These are phyloP conservation scores for Quillaja saponaria DNA, from an alignment of 306 rosid genomes.

Conservation along the genomic window DNA sequence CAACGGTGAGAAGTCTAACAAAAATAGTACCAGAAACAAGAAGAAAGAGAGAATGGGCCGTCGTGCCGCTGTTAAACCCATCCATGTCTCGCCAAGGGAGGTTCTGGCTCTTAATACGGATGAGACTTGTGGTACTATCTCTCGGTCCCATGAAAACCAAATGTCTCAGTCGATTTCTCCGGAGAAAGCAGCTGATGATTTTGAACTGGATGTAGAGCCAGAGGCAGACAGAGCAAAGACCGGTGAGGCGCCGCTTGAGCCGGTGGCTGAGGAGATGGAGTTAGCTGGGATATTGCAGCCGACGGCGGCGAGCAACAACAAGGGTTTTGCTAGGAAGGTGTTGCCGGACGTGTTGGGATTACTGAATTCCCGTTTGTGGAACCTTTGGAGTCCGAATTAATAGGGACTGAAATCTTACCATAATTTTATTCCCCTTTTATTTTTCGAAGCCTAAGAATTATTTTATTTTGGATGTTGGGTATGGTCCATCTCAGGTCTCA, in stretches of 20 bases:
- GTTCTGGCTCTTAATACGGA: slow-evolving; percentile 1
- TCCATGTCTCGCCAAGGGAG: background rate
- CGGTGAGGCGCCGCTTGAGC: background rate
- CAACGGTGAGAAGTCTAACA: slow-evolving; percentile 45
- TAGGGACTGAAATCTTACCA: slow-evolving; percentile 14
- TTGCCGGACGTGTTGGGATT: slow-evolving; percentile 74
- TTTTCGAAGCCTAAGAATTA: slow-evolving; percentile 25
- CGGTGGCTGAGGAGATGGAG: slow-evolving; percentile 21
- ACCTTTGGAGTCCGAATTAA: slow-evolving; percentile 73
- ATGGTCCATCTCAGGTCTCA: slow-evolving; percentile 20
- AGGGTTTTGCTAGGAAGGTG: slow-evolving; percentile 67
- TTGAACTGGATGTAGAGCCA: background rate
- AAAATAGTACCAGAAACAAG: slow-evolving; percentile 36
- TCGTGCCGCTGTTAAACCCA: slow-evolving; percentile 16
- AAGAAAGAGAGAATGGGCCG: slow-evolving; percentile 34
- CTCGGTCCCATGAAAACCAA: slow-evolving; percentile 7
- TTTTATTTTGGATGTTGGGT: slow-evolving; percentile 31
- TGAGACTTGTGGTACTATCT: background rate
- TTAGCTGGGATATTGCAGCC: slow-evolving; percentile 2
- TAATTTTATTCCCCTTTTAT: slow-evolving; percentile 15
- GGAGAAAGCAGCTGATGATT: background rate
- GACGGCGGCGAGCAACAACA: slow-evolving; percentile 42
- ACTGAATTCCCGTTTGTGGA: slow-evolving; percentile 72
- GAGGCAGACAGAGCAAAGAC: too few species aligned
- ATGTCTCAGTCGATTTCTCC: slow-evolving; percentile 1